A percentile compares a stretch with the other conserved stretches of the same genome.
These are phyloP conservation scores for Striga hermonthica DNA, from an alignment of 305 asterid genomes.

Conservation along the genomic window DNA sequence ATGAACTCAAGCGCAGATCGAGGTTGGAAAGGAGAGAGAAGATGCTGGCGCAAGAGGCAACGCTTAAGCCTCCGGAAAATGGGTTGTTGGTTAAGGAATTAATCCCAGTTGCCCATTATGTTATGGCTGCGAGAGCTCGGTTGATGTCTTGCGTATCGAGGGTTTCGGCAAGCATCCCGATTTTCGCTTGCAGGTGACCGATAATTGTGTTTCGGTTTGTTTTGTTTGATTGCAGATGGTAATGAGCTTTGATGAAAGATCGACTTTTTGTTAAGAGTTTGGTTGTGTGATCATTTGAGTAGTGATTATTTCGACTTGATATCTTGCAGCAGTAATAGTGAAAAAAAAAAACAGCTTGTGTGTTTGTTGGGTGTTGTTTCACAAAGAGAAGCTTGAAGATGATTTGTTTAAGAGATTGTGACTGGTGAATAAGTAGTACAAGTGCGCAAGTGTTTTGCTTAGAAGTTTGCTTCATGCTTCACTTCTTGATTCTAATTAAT, in stretches of 20 bases:
- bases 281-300: too few species aligned
- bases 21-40: constrained; percentile 46
- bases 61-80: constrained; percentile 54
- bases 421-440: neutral
- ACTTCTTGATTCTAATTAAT: too few species aligned
- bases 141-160: constrained; percentile 46
- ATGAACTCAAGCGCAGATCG: constrained; percentile 51
- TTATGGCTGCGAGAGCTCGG: constrained; percentile 48
- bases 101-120: constrained; percentile 66
- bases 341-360: too few species aligned
- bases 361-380: neutral
- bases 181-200: constrained; percentile 56
- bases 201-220: neutral
- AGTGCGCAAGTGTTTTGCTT: neutral
- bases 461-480: too few species aligned
- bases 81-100: constrained; percentile 58
- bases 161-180: constrained; percentile 40
- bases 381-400: neutral
- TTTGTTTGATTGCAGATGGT: constrained; percentile 1
- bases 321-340: neutral
- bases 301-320: neutral
- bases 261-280: too few species aligned
- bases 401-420: neutral
- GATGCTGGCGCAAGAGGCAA: constrained; percentile 40
- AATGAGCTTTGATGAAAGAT: neutral